Base-by-base conservation (phyloP, 179 eudicot genomes). In the Amaranthus tricolor region DNA sequence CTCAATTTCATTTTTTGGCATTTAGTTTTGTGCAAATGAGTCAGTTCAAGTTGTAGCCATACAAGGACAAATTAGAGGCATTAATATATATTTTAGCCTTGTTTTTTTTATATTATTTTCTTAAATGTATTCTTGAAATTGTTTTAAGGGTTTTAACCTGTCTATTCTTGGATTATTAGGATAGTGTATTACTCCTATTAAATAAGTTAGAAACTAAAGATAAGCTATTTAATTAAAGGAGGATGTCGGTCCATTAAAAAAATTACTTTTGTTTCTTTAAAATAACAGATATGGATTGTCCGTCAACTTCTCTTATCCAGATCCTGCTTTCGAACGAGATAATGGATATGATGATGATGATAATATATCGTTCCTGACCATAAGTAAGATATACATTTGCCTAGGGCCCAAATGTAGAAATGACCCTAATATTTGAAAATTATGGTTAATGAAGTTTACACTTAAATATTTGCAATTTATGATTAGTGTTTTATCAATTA, bases 31-130 rank as follows among this genome's bases (percentile, higher is more conserved):
- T 60, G 44, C 54, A 43, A 16, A 50, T 63, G 31, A 14, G 48
- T 51, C 40, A 0, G 44, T 17, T 43, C 49, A 69, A 5, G 24
- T 59, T 76, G 49, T 50, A 69, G 47, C 3, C 67, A 11, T 50
- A 13, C 13, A 43, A 16, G 47, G 79, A 76, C 74, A 76, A 76
- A 69, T 20, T 76, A 49, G 65, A 47, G 48, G 64, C 21, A 50
- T 12, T 15, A 24, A 9, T 2, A 16, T 1, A 21, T 49, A 44
- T 44, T 43, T 72, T 1, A 48, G 3, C 2, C 9, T 10, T 48
- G 5, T 44, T 48, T 72, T 60, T 13, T 61, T 61, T 59, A 49
- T 6, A 47, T 44, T 14, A 48, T 47, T 45, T 19, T 13, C 21
- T 44, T 59, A 58, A 15, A 1, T 45, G 59, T 45, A 56, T 66